Evolutionary conservation across 164 flowering plant genomes (phyloP).

Genomic region (Umbilicus rupestris): DNA sequence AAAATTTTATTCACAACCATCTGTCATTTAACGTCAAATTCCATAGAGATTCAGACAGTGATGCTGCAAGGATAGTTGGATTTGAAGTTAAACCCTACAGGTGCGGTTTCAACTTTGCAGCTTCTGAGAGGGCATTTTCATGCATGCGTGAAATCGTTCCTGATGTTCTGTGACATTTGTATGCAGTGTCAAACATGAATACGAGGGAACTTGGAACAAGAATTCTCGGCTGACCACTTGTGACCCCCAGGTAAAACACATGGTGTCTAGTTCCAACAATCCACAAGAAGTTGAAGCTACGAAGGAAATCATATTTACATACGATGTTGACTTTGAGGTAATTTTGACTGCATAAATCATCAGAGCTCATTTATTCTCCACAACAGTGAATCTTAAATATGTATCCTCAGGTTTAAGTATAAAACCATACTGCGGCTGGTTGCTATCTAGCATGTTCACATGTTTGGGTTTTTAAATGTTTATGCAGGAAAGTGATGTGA

Average conservation of each 20-base stretch:
- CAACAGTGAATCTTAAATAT: background rate
- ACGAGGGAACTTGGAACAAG: constrained; percentile 8
- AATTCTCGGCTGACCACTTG: constrained; percentile 8
- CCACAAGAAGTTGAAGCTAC: constrained; percentile 8
- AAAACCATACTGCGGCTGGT: background rate
- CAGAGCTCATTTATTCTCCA: background rate
- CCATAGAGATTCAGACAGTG: constrained; percentile 9
- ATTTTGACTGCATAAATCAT: background rate
- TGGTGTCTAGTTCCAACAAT: constrained; percentile 9
- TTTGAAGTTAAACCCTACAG: constrained; percentile 11
- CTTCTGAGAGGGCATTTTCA: background rate
- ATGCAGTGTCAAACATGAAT: constrained; percentile 7
- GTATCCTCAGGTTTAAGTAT: background rate
- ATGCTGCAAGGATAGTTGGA: constrained; percentile 10
- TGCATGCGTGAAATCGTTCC: background rate
- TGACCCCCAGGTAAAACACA: constrained; percentile 7
- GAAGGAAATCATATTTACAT: constrained; percentile 10
- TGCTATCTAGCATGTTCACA: background rate
- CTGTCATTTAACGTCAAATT: constrained; percentile 10
- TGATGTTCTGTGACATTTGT: background rate
- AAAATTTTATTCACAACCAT: constrained; percentile 9
- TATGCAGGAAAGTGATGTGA: constrained; percentile 10
- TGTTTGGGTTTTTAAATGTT: background rate
- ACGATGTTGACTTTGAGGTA: constrained; percentile 11
- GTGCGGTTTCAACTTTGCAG: background rate